These are phyloP conservation scores for Staphylotrichum tortipilum DNA, from an alignment of 495 filamentous ascomycete genomes.

Conservation along the genomic window DNA sequence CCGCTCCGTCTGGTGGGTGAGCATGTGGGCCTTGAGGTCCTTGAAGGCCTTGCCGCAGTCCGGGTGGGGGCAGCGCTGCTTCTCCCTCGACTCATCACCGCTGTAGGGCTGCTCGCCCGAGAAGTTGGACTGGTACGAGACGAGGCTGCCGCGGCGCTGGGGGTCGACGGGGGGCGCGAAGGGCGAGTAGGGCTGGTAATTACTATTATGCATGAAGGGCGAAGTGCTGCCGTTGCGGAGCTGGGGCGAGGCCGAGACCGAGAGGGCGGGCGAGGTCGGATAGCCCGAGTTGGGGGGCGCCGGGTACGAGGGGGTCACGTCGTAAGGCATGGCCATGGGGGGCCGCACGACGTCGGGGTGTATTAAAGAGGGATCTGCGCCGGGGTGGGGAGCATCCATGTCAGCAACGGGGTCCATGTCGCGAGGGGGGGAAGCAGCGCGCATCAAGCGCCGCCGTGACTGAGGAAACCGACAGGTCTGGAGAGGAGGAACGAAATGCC, in stretches of 20 bases:
- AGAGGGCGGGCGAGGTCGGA: slow-evolving; percentile 39
- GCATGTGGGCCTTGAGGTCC: slow-evolving; percentile 90
- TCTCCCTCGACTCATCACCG: slow-evolving; percentile 60
- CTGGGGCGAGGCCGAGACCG: slow-evolving; percentile 39
- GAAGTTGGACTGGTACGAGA: slow-evolving; percentile 25
- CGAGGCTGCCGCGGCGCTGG: slow-evolving; percentile 23
- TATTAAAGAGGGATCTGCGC: slow-evolving; percentile 40
- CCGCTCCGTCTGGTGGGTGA: slow-evolving; percentile 88
- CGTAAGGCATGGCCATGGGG: slow-evolving; percentile 40
- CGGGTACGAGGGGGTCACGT: slow-evolving; percentile 33
- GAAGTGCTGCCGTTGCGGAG: slow-evolving; percentile 37
- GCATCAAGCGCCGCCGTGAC: no score
- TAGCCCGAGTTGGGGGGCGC: slow-evolving; percentile 33
- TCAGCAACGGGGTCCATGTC: slow-evolving; percentile 28
- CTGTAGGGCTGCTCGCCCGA: slow-evolving; percentile 48
- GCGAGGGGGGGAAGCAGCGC: no score
- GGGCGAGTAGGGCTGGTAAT: slow-evolving; percentile 59
- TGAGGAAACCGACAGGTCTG: slow-evolving; percentile 56
- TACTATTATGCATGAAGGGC: slow-evolving; percentile 32
- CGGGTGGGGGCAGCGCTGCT: slow-evolving; percentile 61
- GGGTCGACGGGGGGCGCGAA: slow-evolving; percentile 48
- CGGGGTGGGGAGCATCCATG: slow-evolving; percentile 8
- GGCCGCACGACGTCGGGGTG: slow-evolving; percentile 41
- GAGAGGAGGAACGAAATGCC: slow-evolving; percentile 52
- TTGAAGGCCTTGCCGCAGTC: slow-evolving; percentile 87